Percentiles rank a stretch among this genome's conserved stretches.
phyloP scores from a whole-genome alignment of 2,329 filamentous ascomycete genomes.

The Monosporascus cannonballus region DNA sequence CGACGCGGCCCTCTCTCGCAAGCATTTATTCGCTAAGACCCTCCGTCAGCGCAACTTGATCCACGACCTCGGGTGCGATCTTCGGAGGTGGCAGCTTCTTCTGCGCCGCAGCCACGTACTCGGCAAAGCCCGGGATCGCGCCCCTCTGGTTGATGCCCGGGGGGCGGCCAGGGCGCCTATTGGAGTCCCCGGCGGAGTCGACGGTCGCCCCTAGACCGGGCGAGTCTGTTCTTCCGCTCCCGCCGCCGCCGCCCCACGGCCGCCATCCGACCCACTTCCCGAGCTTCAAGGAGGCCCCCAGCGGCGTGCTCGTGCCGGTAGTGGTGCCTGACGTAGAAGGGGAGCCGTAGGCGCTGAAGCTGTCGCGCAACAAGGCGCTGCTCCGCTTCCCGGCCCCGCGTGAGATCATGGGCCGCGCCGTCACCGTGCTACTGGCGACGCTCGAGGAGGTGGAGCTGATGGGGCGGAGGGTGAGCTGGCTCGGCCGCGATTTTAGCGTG shows the following conservation, averaged over 20 bases:
- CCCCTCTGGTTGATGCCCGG: conserved; percentile 77
- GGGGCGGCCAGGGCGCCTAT: conserved; percentile 37
- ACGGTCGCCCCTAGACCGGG: background rate
- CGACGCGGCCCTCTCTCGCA: too few relatives aligned
- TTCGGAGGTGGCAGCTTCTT: conserved; percentile 48
- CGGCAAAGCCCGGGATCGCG: conserved; percentile 64
- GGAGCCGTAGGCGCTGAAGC: conserved; percentile 38
- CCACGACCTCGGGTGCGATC: conserved; percentile 51
- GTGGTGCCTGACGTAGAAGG: conserved; percentile 27
- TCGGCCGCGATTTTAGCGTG: conserved; percentile 67
- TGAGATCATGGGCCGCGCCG: conserved; percentile 52
- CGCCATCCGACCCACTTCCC: conserved; percentile 42
- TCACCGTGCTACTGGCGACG: conserved; percentile 52
- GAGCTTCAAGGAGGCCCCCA: conserved; percentile 23
- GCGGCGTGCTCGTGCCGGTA: conserved; percentile 22
- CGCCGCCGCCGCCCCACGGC: conserved; percentile 21
- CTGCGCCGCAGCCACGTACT: conserved; percentile 45
- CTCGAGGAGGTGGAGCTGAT: conserved; percentile 48
- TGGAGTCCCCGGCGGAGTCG: conserved; percentile 16
- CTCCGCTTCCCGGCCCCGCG: conserved; percentile 40
- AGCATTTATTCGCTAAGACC: conserved; percentile 40
- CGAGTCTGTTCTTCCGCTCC: background rate
- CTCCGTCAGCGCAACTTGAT: conserved; percentile 56
- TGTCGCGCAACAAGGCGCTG: conserved; percentile 54
- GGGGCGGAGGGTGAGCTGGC: conserved; percentile 59